Conservation (phyloP, 176 grass and related monocot species). For the Dactylis glomerata region DNA sequence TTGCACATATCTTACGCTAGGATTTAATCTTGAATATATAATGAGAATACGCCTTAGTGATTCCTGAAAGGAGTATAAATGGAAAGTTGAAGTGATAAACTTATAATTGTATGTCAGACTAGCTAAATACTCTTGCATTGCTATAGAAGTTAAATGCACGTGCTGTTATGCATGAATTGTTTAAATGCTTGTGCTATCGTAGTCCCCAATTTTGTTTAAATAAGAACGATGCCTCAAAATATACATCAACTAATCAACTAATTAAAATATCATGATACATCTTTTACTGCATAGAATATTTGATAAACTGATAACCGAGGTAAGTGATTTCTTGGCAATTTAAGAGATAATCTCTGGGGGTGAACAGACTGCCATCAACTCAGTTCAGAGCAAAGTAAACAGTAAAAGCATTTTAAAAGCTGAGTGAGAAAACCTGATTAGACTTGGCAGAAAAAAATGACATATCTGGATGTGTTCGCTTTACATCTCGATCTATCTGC, state of each 20-base stretch:
- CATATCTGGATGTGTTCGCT: conserved; percentile 87
- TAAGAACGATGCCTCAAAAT: not conserved
- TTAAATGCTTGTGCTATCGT: not conserved
- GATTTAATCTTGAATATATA: conserved; percentile 93
- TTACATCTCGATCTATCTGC: conserved; percentile 92
- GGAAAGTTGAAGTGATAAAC: conserved; percentile 18
- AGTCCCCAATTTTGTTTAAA: not conserved
- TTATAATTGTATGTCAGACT: conserved; percentile 3
- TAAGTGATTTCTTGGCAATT: not conserved
- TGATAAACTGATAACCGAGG: not conserved
- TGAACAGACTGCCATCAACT: not conserved
- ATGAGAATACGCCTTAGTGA: conserved; percentile 85
- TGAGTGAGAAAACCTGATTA: conserved; percentile 43
- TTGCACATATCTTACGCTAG: conserved; percentile 87
- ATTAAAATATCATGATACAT: not conserved
- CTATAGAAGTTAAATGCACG: not conserved
- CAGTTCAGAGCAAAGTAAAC: not conserved
- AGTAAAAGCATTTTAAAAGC: conserved; percentile 12
- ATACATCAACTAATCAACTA: not conserved
- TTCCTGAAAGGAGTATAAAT: conserved; percentile 52
- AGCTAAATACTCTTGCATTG: not conserved
- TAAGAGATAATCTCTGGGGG: not conserved
- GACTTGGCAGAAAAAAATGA: conserved; percentile 66
- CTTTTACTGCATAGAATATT: not conserved
- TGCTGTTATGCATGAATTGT: not conserved